Conservation (phyloP, 2,329 filamentous ascomycete genomes). For the Chalaropsis ovoidea region DNA sequence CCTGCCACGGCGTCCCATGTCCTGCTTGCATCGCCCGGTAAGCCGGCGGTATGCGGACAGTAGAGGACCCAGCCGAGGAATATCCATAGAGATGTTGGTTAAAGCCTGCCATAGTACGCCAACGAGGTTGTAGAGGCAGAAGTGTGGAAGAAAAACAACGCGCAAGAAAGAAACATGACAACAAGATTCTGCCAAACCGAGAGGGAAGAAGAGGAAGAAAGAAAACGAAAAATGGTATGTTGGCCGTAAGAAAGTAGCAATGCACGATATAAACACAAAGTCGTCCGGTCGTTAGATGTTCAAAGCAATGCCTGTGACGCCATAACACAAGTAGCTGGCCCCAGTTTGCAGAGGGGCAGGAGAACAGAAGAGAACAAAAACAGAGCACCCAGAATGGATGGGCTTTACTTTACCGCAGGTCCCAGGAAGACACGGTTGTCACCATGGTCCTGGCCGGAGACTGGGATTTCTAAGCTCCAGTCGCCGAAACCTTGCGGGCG, state of each 20-base stretch:
- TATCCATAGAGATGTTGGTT: too few species aligned
- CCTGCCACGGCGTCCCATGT: not conserved
- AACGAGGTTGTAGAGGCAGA: not conserved
- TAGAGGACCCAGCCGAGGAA: too few species aligned
- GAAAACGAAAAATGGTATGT: not conserved
- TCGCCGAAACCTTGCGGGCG: constrained; percentile 45
- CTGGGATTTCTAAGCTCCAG: constrained; percentile 31
- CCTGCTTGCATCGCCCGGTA: not conserved
- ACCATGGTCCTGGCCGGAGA: constrained; percentile 26
- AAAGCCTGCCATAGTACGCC: too few species aligned
- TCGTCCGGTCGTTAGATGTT: constrained; percentile 25
- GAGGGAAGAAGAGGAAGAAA: constrained; percentile 13
- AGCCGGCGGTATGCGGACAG: too few species aligned
- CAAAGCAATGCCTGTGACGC: constrained; percentile 18
- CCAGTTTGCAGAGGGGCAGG: not conserved
- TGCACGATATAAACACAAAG: constrained; percentile 24
- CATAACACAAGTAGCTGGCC: not conserved
- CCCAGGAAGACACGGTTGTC: constrained; percentile 27
- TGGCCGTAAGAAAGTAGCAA: constrained; percentile 20
- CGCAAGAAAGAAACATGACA: constrained; percentile 2
- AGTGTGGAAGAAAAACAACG: not conserved
- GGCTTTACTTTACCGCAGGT: constrained; percentile 25
- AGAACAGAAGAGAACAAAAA: constrained; percentile 9
- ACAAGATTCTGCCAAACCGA: constrained; percentile 10
- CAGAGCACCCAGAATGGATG: not conserved